Evolutionary conservation across 2,329 filamentous ascomycete genomes (phyloP).

Genomic region (Hymenoscyphus salicellus): DNA sequence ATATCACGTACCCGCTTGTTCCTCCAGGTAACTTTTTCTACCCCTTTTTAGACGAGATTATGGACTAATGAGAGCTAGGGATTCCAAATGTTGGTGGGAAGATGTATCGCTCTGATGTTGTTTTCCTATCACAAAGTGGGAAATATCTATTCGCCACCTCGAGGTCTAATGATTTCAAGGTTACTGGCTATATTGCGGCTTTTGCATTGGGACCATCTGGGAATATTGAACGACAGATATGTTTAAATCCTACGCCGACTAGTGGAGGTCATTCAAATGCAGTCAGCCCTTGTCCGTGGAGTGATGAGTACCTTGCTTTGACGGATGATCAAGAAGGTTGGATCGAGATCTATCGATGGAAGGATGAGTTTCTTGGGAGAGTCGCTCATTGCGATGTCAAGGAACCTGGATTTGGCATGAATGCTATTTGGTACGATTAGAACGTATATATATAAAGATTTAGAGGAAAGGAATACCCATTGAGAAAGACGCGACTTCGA

Average conservation of each 20-base stretch:
- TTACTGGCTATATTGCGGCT: slow-evolving; percentile 79
- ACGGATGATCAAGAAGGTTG: slow-evolving; percentile 87
- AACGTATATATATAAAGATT: slow-evolving; percentile 8
- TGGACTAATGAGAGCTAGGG: slow-evolving; percentile 24
- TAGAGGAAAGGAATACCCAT: neutral
- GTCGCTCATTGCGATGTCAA: slow-evolving; percentile 75
- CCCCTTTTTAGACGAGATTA: neutral
- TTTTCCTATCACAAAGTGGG: slow-evolving; percentile 65
- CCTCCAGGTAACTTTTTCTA: slow-evolving; percentile 60
- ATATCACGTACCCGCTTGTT: slow-evolving; percentile 73
- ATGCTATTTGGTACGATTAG: slow-evolving; percentile 90
- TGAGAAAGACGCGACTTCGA: neutral
- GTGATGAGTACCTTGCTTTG: slow-evolving; percentile 84
- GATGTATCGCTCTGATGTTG: slow-evolving; percentile 86
- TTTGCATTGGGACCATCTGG: slow-evolving; percentile 70
- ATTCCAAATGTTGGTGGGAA: slow-evolving; percentile 38
- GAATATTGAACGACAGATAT: slow-evolving; percentile 73
- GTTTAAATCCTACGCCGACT: slow-evolving; percentile 78
- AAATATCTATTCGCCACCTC: slow-evolving; percentile 80
- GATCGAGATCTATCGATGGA: slow-evolving; percentile 84
- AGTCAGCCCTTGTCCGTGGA: slow-evolving; percentile 79
- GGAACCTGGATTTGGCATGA: slow-evolving; percentile 93
- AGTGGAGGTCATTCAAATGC: slow-evolving; percentile 87
- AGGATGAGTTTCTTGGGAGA: slow-evolving; percentile 73
- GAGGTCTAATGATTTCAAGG: slow-evolving; percentile 70